Conservation (phyloP, 2,329 filamentous ascomycete genomes). For the Thermothelomyces thermophilus region DNA sequence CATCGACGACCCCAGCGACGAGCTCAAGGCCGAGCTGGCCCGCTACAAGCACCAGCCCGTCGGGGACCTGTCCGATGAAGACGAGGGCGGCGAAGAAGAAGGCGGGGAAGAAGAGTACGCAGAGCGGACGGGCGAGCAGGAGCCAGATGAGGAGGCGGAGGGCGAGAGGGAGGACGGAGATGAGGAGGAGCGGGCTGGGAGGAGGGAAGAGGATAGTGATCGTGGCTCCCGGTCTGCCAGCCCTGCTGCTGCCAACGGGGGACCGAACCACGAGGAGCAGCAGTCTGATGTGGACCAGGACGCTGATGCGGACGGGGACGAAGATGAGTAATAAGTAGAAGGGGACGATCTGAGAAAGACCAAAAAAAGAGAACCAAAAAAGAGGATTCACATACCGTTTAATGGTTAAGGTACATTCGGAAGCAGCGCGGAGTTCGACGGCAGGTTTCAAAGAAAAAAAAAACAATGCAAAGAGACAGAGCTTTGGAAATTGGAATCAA, state of each 20-base stretch:
- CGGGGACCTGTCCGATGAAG: slow-evolving; percentile 37
- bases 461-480: background rate
- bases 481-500: background rate
- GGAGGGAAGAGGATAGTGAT: background rate
- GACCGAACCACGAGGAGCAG: too few relatives aligned
- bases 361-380: too few relatives aligned
- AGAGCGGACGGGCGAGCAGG: background rate
- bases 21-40: slow-evolving; percentile 45
- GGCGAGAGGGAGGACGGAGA: background rate
- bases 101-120: background rate
- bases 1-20: slow-evolving; percentile 49
- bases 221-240: too few relatives aligned
- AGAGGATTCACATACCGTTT: background rate
- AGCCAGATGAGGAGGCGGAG: background rate
- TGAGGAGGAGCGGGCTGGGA: background rate
- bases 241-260: too few relatives aligned
- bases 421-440: slow-evolving; percentile 9
- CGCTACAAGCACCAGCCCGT: slow-evolving; percentile 48
- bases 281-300: too few relatives aligned
- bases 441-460: too few relatives aligned
- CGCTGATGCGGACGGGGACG: background rate
- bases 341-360: too few relatives aligned
- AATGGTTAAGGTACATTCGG: background rate
- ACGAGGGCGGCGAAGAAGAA: slow-evolving; percentile 25
- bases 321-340: slow-evolving; percentile 18